Evolutionary conservation across 768 basidiomycete genomes (phyloP), one percentile per base, ranked within the genome.

Genomic region (Collybia sp.): DNA sequence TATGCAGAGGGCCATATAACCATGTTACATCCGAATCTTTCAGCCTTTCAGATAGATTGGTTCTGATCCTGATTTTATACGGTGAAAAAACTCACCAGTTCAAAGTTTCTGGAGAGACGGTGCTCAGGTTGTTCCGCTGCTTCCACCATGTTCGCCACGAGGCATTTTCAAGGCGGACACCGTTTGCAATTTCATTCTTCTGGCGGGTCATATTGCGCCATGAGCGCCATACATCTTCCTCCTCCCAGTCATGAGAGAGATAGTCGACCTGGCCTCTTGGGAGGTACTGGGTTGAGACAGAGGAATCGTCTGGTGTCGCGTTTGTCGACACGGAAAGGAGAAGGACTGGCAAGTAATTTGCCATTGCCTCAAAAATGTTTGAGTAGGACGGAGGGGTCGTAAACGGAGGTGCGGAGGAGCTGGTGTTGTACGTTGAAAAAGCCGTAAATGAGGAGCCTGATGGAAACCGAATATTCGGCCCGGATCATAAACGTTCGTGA

Each of bases 111-210:
- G 95, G 95, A 18, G 85, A 88, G 62, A 99, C 77, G 0, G 95
- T 99, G 71, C 86, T 90, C 50, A 99, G 79, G 53, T 93, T 89
- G 58, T 96, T 96, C 51, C 95, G 75, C 77, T 97, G 94, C 69
- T 98, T 97, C 85, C 94, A 97, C 95, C 95, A 99, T 1, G 94
- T 98, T 35, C 95, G 73, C 95, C 95, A 99, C 50, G 88, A 91
- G 8, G 96, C 96, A 59, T 99, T 99, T 75, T 99, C 96, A 46
- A 99, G 80, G 41, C 95, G 75, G 40, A 87, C 75, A 40, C 95
- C 95, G 62, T 99, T 98, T 5, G 91, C 82, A 60, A 99, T 96
- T 68, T 93, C 95, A 62, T 95, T 88, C 80, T 98, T 99, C 75
- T 93, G 92, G 46, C 90, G 79, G 40, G 95, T 98, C 93, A 97